Base-by-base conservation (phyloP, 768 basidiomycete genomes). In the Candolleomyces efflorescens region DNA sequence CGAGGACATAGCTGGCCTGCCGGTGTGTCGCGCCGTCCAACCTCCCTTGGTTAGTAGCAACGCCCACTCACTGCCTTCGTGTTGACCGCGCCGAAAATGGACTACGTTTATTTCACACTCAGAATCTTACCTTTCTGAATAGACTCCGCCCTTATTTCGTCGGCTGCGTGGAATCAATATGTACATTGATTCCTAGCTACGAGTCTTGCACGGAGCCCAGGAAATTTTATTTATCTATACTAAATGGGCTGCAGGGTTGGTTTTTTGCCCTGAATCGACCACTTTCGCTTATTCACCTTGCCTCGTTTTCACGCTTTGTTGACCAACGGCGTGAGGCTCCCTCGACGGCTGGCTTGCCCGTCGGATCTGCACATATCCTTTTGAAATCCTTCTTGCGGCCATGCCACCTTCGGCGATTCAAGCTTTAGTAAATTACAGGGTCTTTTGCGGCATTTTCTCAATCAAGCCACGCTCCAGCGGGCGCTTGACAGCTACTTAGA, bases 281-380 rank as follows among this genome's bases (percentile, higher is more conserved):
- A 37, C 51, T 53, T 32, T 32, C 32, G 32, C 32, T 32, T 32
- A 32, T 7, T 11, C 6, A 32, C 32, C 11, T 32, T 32, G 51
- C 36, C 51, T 53, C 51, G 38, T 38, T 50, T n/a, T 53, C 22
- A 39, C 32, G 51, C 51, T 53, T 53, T 39, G 36, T 53, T 53
- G 26, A 3, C 5, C 2, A 32, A 53, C 26, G 12, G 32, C 27
- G 51, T 24, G 51, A 53, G 51, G n/a, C 37, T 24, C n/a, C 49
- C 27, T 51, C 47, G 47, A 48, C 47, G 20, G 49, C 24, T 36
- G 37, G 20, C 27, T 36, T 18, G 51, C 51, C 32, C 51, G 39
- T 53, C 51, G 39, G 51, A 53, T 53, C 51, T 53, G 51, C 51
- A 53, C 51, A 53, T 39, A 36, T 39, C 51, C 51, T 53, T 53